Percentiles rank a stretch among this genome's conserved stretches.
These are phyloP conservation scores for Fraxinus floribunda DNA, from an alignment of 305 asterid species.

Conservation along the genomic window DNA sequence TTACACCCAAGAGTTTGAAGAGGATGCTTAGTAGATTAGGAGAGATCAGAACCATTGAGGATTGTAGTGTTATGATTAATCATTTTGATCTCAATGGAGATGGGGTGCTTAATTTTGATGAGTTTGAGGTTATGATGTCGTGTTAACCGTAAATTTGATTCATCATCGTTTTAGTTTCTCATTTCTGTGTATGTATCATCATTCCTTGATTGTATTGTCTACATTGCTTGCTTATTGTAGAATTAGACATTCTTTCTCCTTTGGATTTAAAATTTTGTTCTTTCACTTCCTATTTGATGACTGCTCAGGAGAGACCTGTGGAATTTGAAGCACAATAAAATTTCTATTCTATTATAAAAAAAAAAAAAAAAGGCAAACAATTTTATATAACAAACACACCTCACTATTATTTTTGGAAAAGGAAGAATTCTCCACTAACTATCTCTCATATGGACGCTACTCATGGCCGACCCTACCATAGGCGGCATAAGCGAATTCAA, in stretches of 20 bases:
- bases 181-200: neutral
- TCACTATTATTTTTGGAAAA: too few species aligned
- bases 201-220: neutral
- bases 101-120: conserved; percentile 59
- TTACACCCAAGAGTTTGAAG: conserved; percentile 49
- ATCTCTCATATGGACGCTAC: too few species aligned
- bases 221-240: too few species aligned
- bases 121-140: conserved; percentile 65
- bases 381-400: too few species aligned
- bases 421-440: too few species aligned
- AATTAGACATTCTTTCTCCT: neutral
- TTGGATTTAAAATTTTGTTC: neutral
- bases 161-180: neutral
- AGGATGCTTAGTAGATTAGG: conserved; percentile 54
- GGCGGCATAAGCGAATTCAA: too few species aligned
- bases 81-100: conserved; percentile 64
- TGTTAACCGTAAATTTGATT: neutral
- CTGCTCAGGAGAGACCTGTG: too few species aligned
- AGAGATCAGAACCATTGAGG: conserved; percentile 36
- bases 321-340: too few species aligned
- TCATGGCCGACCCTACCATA: too few species aligned
- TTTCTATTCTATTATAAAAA: too few species aligned
- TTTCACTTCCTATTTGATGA: too few species aligned
- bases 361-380: too few species aligned
- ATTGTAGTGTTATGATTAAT: conserved; percentile 56